Evolutionary conservation across 108 stramenopile species (phyloP).

Genomic region (Hondaea fermentalgiana): DNA sequence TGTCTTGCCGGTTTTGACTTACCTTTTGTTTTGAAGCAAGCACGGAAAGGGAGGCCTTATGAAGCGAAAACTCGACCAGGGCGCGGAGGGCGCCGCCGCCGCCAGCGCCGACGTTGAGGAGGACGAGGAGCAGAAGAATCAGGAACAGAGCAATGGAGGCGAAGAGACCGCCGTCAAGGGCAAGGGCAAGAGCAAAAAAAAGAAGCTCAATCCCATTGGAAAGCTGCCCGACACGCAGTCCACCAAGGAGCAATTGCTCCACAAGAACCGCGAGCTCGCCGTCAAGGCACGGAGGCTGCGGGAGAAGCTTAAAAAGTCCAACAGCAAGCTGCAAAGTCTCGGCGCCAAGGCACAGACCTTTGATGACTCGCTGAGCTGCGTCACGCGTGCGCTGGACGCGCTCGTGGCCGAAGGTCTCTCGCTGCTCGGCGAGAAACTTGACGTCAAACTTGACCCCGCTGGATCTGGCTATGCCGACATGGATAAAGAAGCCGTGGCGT

Average conservation of each 20-base stretch:
- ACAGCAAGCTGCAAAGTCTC: neutral
- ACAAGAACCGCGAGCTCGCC: conserved; percentile 13
- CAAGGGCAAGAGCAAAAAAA: neutral
- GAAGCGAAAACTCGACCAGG: no score
- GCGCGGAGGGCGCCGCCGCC: no score
- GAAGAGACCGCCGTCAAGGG: neutral
- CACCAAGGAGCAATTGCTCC: neutral
- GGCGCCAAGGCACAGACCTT: neutral
- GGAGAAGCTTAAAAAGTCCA: neutral
- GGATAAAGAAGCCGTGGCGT: neutral
- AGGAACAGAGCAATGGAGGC: neutral
- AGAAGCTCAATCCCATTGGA: neutral
- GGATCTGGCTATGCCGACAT: neutral
- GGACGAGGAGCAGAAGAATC: no score
- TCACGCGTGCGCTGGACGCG: neutral
- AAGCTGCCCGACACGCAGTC: neutral
- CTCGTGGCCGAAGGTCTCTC: neutral
- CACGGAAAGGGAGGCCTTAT: no score
- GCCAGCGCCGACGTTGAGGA: no score
- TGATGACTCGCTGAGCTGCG: neutral
- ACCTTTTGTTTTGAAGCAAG: no score
- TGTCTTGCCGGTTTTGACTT: no score
- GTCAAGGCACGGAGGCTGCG: neutral
- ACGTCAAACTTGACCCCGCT: neutral
- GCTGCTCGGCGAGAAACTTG: neutral